Conservation (phyloP, 2,329 filamentous ascomycete genomes). For the Colletotrichum abscissum region DNA sequence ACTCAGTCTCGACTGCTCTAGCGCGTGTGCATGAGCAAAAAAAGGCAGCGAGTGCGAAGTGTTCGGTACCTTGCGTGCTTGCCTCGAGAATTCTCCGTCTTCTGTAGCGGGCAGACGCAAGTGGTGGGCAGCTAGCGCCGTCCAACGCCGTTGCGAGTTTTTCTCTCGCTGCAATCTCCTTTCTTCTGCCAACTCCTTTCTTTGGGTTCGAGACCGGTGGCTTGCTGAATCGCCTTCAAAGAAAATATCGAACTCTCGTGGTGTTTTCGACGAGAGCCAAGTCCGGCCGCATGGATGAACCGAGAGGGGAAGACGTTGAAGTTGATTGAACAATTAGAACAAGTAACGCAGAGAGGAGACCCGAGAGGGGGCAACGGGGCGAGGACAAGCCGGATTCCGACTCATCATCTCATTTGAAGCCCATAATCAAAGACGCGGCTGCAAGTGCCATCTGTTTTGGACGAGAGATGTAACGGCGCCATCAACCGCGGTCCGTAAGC, state of each 20-base stretch:
- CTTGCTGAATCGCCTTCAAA: background rate
- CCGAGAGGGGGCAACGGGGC: background rate
- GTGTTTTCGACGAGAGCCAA: background rate
- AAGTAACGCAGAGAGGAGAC: background rate
- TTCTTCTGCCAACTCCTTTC: background rate
- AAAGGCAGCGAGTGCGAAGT: background rate
- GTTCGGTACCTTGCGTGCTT: no score
- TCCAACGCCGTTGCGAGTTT: background rate
- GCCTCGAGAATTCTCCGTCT: background rate
- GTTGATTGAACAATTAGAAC: background rate
- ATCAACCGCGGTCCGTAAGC: background rate
- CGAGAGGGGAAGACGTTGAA: background rate
- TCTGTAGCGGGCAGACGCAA: slow-evolving; percentile 6
- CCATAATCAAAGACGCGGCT: background rate
- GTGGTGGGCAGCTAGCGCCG: slow-evolving; percentile 1
- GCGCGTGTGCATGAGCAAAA: background rate
- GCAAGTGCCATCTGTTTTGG: background rate
- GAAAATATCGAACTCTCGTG: background rate
- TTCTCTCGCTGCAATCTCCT: background rate
- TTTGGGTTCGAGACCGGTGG: background rate
- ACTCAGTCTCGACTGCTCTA: background rate
- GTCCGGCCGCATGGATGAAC: background rate
- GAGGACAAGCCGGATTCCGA: background rate
- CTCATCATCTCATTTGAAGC: background rate
- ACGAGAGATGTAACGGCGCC: background rate